These are phyloP conservation scores for Sphaerobolus stellatus DNA, from an alignment of 1,284 basidiomycete species.

Conservation along the genomic window DNA sequence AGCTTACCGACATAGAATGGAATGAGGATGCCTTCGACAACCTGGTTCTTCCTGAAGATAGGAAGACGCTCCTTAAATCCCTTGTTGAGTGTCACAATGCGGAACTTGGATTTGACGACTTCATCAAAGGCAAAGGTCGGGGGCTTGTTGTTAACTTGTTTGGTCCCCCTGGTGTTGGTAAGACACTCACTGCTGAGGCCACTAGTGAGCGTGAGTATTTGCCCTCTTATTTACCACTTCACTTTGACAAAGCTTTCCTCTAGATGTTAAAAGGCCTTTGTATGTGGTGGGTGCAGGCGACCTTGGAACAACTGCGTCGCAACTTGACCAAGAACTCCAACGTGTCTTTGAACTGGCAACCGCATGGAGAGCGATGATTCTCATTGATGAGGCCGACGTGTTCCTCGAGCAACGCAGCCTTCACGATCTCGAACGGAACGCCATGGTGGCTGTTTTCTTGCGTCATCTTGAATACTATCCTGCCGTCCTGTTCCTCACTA, in stretches of 20 bases:
- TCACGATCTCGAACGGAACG: constrained; percentile 59
- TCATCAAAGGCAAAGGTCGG: constrained; percentile 61
- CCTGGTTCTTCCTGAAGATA: constrained; percentile 51
- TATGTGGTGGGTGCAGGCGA: constrained; percentile 61
- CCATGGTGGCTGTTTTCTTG: constrained; percentile 63
- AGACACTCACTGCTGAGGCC: constrained; percentile 53
- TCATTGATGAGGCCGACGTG: constrained; percentile 63
- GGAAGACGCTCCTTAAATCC: constrained; percentile 54
- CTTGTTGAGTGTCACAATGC: constrained; percentile 57
- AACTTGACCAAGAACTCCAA: constrained; percentile 42
- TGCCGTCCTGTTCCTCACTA: constrained; percentile 66
- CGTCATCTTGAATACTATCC: constrained; percentile 64
- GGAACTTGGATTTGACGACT: constrained; percentile 58
- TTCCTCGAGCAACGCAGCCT: constrained; percentile 66
- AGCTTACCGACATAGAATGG: constrained; percentile 52
- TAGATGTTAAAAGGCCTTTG: constrained; percentile 51
- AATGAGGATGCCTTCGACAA: constrained; percentile 56
- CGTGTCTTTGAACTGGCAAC: constrained; percentile 46
- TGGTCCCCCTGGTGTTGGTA: constrained; percentile 60
- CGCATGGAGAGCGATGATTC: constrained; percentile 61
- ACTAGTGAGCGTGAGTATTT: constrained; percentile 46
- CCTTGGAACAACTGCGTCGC: constrained; percentile 49
- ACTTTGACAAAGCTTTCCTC: background rate
- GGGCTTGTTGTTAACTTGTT: constrained; percentile 61
- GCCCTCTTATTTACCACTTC: background rate